Percentiles rank a stretch among this genome's conserved stretches.
Conservation (phyloP, 148 eudicot genomes). For the Drosera capensis region DNA sequence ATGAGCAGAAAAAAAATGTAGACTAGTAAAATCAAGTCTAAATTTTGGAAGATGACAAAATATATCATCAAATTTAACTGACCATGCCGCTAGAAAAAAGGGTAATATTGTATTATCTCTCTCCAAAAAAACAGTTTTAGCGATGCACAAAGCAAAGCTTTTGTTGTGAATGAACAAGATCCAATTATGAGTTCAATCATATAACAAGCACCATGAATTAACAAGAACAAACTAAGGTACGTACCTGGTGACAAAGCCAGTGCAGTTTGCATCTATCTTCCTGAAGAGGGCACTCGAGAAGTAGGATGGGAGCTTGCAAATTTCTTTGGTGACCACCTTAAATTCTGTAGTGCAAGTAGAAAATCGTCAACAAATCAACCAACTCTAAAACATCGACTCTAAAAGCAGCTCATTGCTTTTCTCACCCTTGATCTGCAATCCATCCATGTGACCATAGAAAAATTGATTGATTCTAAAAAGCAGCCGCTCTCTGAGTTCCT, state of each 20-base stretch:
- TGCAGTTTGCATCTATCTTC: constrained; percentile 56
- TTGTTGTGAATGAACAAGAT: too few species aligned
- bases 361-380: background rate
- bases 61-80: too few species aligned
- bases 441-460: constrained; percentile 75
- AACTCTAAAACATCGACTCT: background rate
- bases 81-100: too few species aligned
- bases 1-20: too few species aligned
- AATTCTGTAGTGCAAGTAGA: constrained; percentile 45
- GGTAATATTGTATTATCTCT: too few species aligned
- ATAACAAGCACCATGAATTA: background rate
- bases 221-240: background rate
- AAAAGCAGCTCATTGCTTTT: constrained; percentile 5
- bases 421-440: constrained; percentile 78
- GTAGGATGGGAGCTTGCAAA: constrained; percentile 97
- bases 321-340: constrained; percentile 72
- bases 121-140: too few species aligned
- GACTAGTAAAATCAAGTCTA: too few species aligned
- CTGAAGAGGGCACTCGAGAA: constrained; percentile 65
- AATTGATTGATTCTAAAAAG: constrained; percentile 86
- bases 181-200: background rate
- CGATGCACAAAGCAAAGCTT: too few species aligned
- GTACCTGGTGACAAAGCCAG: constrained; percentile 88
- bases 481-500: constrained; percentile 76
- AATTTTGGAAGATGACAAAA: too few species aligned